Evolutionary conservation across 306 rosid genomes (phyloP).

Genomic region (Rosa lucieae): DNA sequence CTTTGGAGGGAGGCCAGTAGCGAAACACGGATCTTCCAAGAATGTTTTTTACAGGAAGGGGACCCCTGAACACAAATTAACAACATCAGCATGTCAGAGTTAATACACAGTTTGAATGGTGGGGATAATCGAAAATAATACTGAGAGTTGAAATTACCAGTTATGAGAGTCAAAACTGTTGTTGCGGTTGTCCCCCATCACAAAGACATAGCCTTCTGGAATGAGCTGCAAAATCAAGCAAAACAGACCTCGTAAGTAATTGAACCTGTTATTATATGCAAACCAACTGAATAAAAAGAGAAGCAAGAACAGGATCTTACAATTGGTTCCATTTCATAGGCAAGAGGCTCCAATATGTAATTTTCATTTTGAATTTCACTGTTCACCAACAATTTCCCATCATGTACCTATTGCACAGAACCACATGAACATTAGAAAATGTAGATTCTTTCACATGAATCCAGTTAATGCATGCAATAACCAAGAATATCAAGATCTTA

Average conservation of each 20-base stretch:
- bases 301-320: constrained; percentile 32
- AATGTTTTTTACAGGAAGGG: constrained; percentile 84
- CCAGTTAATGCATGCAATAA: not conserved
- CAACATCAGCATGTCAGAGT: constrained; percentile 20
- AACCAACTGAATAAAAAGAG: not conserved
- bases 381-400: constrained; percentile 78
- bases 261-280: not conserved
- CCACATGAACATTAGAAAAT: constrained; percentile 11
- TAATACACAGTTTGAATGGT: not conserved
- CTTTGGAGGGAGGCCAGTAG: constrained; percentile 93
- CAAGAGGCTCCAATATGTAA: constrained; percentile 72
- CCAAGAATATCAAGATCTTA: constrained; percentile 28
- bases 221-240: constrained; percentile 60
- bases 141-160: constrained; percentile 61
- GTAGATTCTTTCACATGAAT: not conserved
- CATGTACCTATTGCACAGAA: constrained; percentile 50
- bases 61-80: constrained; percentile 70
- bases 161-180: constrained; percentile 90
- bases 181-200: constrained; percentile 96
- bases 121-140: not conserved
- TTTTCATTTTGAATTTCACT: constrained; percentile 70
- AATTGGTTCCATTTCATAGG: constrained; percentile 72
- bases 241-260: constrained; percentile 7
- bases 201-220: constrained; percentile 90
- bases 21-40: constrained; percentile 88